These are phyloP conservation scores for Malus sylvestris DNA, from an alignment of 306 rosid genomes.

Conservation along the genomic window DNA sequence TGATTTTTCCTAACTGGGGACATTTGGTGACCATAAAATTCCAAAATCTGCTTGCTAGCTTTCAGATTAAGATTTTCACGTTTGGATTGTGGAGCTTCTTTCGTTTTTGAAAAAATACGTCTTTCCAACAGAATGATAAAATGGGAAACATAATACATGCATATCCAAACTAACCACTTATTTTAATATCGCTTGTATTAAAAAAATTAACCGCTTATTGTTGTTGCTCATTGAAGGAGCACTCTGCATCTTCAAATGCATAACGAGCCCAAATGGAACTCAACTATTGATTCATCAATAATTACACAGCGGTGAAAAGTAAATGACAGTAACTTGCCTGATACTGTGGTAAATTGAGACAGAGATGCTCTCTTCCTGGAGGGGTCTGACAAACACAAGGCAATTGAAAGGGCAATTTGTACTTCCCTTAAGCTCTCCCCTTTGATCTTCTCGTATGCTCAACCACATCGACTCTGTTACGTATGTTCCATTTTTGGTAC, in stretches of 20 bases:
- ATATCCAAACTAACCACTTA: background rate
- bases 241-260: background rate
- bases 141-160: background rate
- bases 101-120: background rate
- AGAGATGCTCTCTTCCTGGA: background rate
- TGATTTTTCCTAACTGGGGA: background rate
- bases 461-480: constrained; percentile 19
- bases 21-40: background rate
- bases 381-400: background rate
- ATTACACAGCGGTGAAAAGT: background rate
- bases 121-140: background rate
- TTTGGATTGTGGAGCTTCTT: no score
- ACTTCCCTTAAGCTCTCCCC: background rate
- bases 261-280: background rate
- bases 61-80: no score
- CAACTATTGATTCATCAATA: background rate
- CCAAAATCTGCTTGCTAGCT: background rate
- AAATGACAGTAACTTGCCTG: background rate
- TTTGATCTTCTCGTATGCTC: background rate
- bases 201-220: background rate
- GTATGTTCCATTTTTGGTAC: constrained; percentile 15
- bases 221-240: background rate
- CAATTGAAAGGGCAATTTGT: background rate
- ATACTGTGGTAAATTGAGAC: background rate
- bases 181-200: background rate